Evolutionary conservation across 2,329 filamentous ascomycete species (phyloP).

Genomic region (Aureobasidium melanogenum): DNA sequence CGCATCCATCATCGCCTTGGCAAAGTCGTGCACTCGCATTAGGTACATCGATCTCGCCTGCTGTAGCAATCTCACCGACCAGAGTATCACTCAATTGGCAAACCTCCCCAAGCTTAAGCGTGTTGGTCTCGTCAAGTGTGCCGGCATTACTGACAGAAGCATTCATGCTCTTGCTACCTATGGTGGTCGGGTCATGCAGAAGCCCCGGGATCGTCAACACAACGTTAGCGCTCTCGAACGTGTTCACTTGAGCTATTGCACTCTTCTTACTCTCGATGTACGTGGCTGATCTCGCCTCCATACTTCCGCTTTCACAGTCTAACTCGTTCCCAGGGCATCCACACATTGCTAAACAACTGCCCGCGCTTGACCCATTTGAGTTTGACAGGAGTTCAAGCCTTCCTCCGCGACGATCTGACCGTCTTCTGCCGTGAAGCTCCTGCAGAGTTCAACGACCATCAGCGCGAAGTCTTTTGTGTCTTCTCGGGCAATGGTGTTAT

Average conservation of each 20-base stretch:
- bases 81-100: constrained; percentile 74
- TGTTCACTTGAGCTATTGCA: constrained; percentile 93
- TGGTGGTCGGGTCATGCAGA: constrained; percentile 19
- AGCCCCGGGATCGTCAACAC: constrained; percentile 22
- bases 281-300: constrained; percentile 24
- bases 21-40: constrained; percentile 82
- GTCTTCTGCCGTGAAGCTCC: constrained; percentile 81
- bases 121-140: constrained; percentile 91
- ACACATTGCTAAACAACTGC: constrained; percentile 80
- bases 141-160: constrained; percentile 79
- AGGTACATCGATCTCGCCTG: constrained; percentile 97
- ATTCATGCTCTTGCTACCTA: constrained; percentile 70
- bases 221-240: constrained; percentile 68
- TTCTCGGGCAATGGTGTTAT: constrained; percentile 83
- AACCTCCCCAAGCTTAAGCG: constrained; percentile 85
- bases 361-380: constrained; percentile 88
- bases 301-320: constrained; percentile 15
- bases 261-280: constrained; percentile 72
- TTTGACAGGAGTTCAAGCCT: constrained; percentile 86
- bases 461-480: constrained; percentile 92
- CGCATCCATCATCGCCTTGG: constrained; percentile 72
- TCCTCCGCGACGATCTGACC: constrained; percentile 76
- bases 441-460: constrained; percentile 88
- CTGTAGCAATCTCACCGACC: constrained; percentile 79
- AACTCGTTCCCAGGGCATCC: constrained; percentile 61